Evolutionary conservation across 2,329 filamentous ascomycete genomes (phyloP).

Genomic region (Dothistroma pini): DNA sequence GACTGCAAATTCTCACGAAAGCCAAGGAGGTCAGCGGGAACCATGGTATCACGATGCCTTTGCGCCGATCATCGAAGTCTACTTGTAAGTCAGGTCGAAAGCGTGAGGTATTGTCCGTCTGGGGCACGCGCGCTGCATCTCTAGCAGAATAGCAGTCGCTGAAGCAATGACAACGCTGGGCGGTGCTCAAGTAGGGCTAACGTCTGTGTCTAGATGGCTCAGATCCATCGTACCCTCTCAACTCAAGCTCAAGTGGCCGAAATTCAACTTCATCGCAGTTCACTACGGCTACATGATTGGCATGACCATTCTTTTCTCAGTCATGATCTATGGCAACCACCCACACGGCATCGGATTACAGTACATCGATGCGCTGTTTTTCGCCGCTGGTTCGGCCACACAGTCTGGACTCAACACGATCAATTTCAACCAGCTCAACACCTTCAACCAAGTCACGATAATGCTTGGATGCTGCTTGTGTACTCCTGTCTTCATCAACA

Average conservation of each 20-base stretch:
- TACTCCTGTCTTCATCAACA: constrained; percentile 81
- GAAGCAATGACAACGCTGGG: too few relatives aligned
- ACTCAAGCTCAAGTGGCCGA: constrained; percentile 45
- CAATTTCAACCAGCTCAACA: constrained; percentile 46
- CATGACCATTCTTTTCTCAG: constrained; percentile 67
- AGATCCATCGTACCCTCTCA: constrained; percentile 15
- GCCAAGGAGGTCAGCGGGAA: neutral
- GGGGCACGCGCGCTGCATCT: too few relatives aligned
- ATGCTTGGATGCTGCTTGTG: constrained; percentile 69
- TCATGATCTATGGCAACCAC: constrained; percentile 60
- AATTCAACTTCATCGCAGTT: constrained; percentile 76
- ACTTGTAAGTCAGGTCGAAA: too few relatives aligned
- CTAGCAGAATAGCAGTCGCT: too few relatives aligned
- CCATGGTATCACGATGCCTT: constrained; percentile 13
- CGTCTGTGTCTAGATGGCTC: too few relatives aligned
- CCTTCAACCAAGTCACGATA: constrained; percentile 58
- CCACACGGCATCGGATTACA: constrained; percentile 52
- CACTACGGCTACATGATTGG: constrained; percentile 83
- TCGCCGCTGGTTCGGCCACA: constrained; percentile 79
- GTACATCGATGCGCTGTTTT: constrained; percentile 88
- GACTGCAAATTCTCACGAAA: neutral
- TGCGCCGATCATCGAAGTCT: constrained; percentile 19
- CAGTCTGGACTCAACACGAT: constrained; percentile 88
- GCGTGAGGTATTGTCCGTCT: too few relatives aligned
- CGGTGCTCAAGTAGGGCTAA: too few relatives aligned